A percentile compares a stretch with the other conserved stretches of the same genome.
These are phyloP conservation scores for Coemansia sp. DNA, from an alignment of 192 early-diverging fungal genomes.

Conservation along the genomic window DNA sequence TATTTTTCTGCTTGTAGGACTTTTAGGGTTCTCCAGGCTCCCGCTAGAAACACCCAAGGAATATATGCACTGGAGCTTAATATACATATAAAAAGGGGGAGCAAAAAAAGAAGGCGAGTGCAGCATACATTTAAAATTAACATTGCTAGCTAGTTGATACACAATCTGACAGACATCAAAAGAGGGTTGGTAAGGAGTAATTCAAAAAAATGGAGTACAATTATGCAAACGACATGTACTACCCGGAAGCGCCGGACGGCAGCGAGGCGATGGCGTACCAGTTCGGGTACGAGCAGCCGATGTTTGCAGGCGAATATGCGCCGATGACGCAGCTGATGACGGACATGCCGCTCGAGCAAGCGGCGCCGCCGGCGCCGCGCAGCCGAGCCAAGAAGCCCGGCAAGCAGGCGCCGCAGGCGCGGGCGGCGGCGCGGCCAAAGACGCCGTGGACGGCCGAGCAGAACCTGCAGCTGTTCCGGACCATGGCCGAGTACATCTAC, in stretches of 20 bases:
- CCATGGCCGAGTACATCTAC: conserved; percentile 49
- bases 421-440: conserved; percentile 16
- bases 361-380: background rate
- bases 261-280: background rate
- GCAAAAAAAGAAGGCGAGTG: too few species aligned
- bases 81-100: too few species aligned
- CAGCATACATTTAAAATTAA: too few species aligned
- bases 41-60: too few species aligned
- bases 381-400: background rate
- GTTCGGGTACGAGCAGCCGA: background rate
- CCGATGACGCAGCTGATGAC: background rate
- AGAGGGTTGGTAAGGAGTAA: background rate
- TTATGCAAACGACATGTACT: conserved; percentile 5
- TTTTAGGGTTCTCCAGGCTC: too few species aligned
- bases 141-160: too few species aligned
- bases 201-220: conserved; percentile 7
- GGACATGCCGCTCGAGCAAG: background rate
- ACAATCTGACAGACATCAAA: too few species aligned
- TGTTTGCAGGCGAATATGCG: background rate
- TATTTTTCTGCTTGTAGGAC: too few species aligned
- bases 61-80: too few species aligned
- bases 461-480: conserved; percentile 27
- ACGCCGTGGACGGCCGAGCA: conserved; percentile 35
- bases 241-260: background rate
- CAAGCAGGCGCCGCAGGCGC: background rate